Percentiles rank a stretch among this genome's conserved stretches.
These are phyloP conservation scores for Euphorbia tirucalli DNA, from an alignment of 345 rosid species.

Conservation along the genomic window DNA sequence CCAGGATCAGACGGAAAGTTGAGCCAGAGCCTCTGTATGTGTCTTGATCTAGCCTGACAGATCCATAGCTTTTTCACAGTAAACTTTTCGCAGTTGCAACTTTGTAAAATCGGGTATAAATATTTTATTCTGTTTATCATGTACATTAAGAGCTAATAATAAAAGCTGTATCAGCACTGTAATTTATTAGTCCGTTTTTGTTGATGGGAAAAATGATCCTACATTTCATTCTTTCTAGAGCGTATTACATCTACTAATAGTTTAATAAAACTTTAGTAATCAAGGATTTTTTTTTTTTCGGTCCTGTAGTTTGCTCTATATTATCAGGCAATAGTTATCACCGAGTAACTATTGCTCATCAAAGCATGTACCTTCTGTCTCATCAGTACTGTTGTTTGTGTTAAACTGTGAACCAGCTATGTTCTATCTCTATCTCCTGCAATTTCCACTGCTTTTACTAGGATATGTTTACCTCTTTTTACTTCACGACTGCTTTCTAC, in stretches of 20 bases:
- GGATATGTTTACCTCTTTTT: not conserved
- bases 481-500: not conserved
- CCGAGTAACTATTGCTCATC: not conserved
- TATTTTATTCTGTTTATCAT: not conserved
- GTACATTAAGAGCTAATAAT: not conserved
- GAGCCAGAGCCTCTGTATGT: constrained; percentile 73
- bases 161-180: constrained; percentile 1
- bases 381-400: not conserved
- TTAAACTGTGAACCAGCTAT: not conserved
- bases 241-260: not conserved
- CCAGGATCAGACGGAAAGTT: constrained; percentile 74
- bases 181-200: not conserved
- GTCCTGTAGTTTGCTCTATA: not conserved
- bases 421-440: constrained; percentile 2
- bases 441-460: not conserved
- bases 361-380: constrained; percentile 7
- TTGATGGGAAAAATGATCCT: not conserved
- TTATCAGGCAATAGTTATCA: not conserved
- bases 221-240: not conserved
- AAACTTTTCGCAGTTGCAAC: not conserved
- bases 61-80: not conserved
- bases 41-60: constrained; percentile 30
- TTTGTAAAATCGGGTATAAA: not conserved
- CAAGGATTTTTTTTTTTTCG: not conserved
- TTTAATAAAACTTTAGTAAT: not conserved